A percentile compares a stretch with the other conserved stretches of the same genome.
phyloP scores from a whole-genome alignment of 495 filamentous ascomycete species.

The Penicillium odoratum region DNA sequence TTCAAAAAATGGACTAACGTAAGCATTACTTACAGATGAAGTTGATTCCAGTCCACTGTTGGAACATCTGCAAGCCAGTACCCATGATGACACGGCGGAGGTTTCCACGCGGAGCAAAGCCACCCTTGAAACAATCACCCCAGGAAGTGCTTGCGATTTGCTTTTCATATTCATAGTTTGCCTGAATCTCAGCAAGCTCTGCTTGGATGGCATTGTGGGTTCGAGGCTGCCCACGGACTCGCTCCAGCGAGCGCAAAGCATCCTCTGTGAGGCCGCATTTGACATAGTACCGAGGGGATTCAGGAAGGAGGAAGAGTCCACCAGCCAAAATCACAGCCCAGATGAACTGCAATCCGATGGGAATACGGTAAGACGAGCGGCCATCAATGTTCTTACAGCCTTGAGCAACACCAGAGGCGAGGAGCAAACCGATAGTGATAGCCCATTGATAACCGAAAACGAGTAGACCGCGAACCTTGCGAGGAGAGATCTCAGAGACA shows the following conservation, averaged over 20 bases:
- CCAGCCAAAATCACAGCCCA: slow-evolving; percentile 63
- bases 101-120: slow-evolving; percentile 49
- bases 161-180: slow-evolving; percentile 66
- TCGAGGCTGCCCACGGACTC: slow-evolving; percentile 41
- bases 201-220: slow-evolving; percentile 63
- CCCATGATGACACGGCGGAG: slow-evolving; percentile 67
- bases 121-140: slow-evolving; percentile 63
- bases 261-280: slow-evolving; percentile 45
- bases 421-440: slow-evolving; percentile 68
- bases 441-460: slow-evolving; percentile 69
- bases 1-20: neutral
- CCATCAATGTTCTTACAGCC: slow-evolving; percentile 56
- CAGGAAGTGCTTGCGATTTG: slow-evolving; percentile 54
- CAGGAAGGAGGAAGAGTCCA: slow-evolving; percentile 73
- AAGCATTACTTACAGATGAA: slow-evolving; percentile 48
- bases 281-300: slow-evolving; percentile 66
- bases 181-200: slow-evolving; percentile 72
- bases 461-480: slow-evolving; percentile 63
- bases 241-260: slow-evolving; percentile 38
- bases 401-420: slow-evolving; percentile 70
- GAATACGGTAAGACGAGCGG: slow-evolving; percentile 66
- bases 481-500: slow-evolving; percentile 63
- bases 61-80: slow-evolving; percentile 69
- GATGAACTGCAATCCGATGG: slow-evolving; percentile 64
- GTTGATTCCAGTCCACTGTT: slow-evolving; percentile 78